Conservation (phyloP, 2,329 filamentous ascomycete species). For the Hypoxylon sp. region DNA sequence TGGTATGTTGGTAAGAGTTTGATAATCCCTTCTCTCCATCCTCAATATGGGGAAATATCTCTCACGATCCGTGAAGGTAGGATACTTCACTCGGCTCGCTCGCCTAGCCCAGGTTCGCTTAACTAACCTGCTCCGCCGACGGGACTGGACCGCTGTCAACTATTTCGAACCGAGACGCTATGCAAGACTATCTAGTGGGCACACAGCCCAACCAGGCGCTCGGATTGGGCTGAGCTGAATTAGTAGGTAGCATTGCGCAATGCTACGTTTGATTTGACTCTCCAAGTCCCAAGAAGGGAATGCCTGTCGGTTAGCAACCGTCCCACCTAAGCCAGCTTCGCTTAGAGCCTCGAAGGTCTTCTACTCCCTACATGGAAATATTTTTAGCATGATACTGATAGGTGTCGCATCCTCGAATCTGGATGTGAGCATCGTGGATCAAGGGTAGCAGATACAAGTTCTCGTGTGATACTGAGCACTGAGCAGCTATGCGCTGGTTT, state of each 20-base stretch:
- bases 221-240: conserved; percentile 41
- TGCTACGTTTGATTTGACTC: conserved; percentile 21
- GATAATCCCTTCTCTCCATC: not conserved
- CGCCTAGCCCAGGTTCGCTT: conserved; percentile 31
- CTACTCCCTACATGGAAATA: not conserved
- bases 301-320: conserved; percentile 27
- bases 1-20: not conserved
- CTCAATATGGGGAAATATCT: not conserved
- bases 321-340: conserved; percentile 35
- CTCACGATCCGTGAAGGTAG: not conserved
- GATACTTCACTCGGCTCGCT: not conserved
- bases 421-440: not conserved
- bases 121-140: conserved; percentile 17
- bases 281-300: conserved; percentile 27
- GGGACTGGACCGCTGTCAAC: conserved; percentile 30
- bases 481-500: not conserved
- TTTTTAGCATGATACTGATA: not conserved
- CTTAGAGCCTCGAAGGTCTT: conserved; percentile 27
- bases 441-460: not conserved
- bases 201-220: conserved; percentile 34
- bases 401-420: not conserved
- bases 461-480: not conserved
- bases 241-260: conserved; percentile 35
- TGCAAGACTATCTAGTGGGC: conserved; percentile 39
- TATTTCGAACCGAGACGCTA: conserved; percentile 35